A percentile compares a stretch with the other conserved stretches of the same genome.
phyloP scores from a whole-genome alignment of 108 stramenopile species.

The Discostella stelligeroides region DNA sequence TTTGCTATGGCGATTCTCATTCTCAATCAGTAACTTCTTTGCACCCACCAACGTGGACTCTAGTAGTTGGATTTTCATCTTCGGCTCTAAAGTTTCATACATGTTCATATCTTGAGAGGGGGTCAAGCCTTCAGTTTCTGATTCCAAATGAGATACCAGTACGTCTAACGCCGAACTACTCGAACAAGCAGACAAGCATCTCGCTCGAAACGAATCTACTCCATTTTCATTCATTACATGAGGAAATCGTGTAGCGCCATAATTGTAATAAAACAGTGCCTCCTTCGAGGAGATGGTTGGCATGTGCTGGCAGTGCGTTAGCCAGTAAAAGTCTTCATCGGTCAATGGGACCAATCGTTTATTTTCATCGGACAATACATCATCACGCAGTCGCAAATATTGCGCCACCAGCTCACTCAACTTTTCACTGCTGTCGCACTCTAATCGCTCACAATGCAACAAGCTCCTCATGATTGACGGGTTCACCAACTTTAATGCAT shows the following conservation, averaged over 20 bases:
- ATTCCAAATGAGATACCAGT: conserved; percentile 20
- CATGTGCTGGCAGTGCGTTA: conserved; percentile 43
- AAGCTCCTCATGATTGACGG: conserved; percentile 42
- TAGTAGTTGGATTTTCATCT: conserved; percentile 34
- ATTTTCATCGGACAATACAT: not conserved
- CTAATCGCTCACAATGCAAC: conserved; percentile 34
- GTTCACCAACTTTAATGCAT: conserved; percentile 20
- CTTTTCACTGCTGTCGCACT: conserved; percentile 9
- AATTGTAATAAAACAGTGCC: conserved; percentile 36
- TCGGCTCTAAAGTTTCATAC: conserved; percentile 19
- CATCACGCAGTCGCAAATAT: conserved; percentile 21
- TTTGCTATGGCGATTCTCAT: not conserved
- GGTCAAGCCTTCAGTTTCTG: not conserved
- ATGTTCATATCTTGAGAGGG: conserved; percentile 12
- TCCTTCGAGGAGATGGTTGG: conserved; percentile 33
- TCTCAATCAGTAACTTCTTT: conserved; percentile 16
- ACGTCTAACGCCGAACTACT: conserved; percentile 19
- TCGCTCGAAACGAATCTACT: conserved; percentile 28
- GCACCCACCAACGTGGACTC: conserved; percentile 29
- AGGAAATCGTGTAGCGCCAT: conserved; percentile 36
- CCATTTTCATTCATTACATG: conserved; percentile 39
- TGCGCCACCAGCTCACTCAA: conserved; percentile 38
- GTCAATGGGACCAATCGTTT: conserved; percentile 10
- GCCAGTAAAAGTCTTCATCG: conserved; percentile 49
- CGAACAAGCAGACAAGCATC: conserved; percentile 32